Base-by-base conservation (phyloP, 345 rosid genomes). In the Excoecaria agallocha region DNA sequence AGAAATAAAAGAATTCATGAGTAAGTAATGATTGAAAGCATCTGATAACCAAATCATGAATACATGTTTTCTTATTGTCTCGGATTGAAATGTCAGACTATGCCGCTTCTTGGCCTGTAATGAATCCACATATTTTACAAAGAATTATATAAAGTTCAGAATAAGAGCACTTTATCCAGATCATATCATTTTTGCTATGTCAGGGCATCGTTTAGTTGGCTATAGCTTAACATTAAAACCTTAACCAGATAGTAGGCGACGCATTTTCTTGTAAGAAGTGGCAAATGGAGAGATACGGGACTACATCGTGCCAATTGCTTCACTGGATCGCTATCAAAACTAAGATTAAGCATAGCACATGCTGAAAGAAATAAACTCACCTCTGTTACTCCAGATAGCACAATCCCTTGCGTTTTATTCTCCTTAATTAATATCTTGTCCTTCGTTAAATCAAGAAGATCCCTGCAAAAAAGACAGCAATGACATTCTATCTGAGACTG, bases 351-450 rank as follows among this genome's bases (percentile, higher is more conserved):
- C n/a, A 61, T 59, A 62, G n/a, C 4, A 66, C 12, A 46, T 48
- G 45, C 46, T 24, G 56, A n/a, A 20, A 70, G 52, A 68, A 72
- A 24, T 20, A 70, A 62, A 74, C 80, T 79, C 59, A 86, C 96
- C 88, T 86, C 93, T 67, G 98, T 90, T 62, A 86, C 92, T 73
- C 89, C 96, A 59, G 87, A 82, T 76, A 94, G 73, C 39, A 87
- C 10, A 78, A 90, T 85, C 80, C 91, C 96, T 71, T 88, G 90
- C 35, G 74, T 73, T 85, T 80, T 92, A 74, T 79, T 92, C 85
- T 92, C 96, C 83, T 94, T 94, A 69, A 94, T 92, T 78, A 88
- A 89, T 72, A 92, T 81, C 79, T 90, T 94, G 82, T 86, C 96
- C 83, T 88, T 94, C 25, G 96, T 78, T 76, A 90, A 81, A 84